Conservation (phyloP, 2,329 filamentous ascomycete genomes). For the Fusarium tjaetaba region DNA sequence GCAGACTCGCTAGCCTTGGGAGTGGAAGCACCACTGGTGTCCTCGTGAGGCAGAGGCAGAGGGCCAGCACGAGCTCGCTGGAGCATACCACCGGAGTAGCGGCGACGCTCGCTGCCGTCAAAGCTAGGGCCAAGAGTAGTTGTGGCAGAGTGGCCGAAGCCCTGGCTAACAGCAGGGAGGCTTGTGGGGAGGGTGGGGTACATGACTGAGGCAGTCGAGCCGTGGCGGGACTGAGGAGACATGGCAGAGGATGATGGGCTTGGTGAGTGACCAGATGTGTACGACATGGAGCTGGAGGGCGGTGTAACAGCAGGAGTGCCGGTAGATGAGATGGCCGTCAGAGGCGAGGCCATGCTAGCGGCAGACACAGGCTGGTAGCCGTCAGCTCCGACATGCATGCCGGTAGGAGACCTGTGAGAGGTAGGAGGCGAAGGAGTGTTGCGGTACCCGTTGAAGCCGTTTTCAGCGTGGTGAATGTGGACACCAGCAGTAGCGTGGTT, state of each 20-base stretch:
- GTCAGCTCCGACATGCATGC: conserved; percentile 49
- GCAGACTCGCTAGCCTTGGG: conserved; percentile 57
- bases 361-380: conserved; percentile 57
- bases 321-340: conserved; percentile 67
- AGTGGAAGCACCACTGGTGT: conserved; percentile 53
- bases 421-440: conserved; percentile 64
- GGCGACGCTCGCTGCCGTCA: conserved; percentile 69
- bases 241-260: conserved; percentile 75
- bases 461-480: conserved; percentile 78
- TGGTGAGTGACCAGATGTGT: conserved; percentile 81
- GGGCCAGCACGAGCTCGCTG: conserved; percentile 64
- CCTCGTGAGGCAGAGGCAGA: conserved; percentile 51
- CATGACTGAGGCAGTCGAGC: conserved; percentile 68
- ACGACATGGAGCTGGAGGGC: conserved; percentile 78
- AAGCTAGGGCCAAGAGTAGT: conserved; percentile 77
- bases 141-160: conserved; percentile 75
- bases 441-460: conserved; percentile 67
- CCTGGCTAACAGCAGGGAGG: conserved; percentile 71
- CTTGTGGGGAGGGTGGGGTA: conserved; percentile 74
- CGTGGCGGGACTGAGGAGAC: conserved; percentile 72
- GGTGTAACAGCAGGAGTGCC: conserved; percentile 82
- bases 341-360: conserved; percentile 69
- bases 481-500: conserved; percentile 83
- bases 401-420: conserved; percentile 50
- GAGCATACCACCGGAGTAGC: conserved; percentile 74